phyloP scores from a whole-genome alignment of 164 flowering plant species.

The Nymphaea thermarum region DNA sequence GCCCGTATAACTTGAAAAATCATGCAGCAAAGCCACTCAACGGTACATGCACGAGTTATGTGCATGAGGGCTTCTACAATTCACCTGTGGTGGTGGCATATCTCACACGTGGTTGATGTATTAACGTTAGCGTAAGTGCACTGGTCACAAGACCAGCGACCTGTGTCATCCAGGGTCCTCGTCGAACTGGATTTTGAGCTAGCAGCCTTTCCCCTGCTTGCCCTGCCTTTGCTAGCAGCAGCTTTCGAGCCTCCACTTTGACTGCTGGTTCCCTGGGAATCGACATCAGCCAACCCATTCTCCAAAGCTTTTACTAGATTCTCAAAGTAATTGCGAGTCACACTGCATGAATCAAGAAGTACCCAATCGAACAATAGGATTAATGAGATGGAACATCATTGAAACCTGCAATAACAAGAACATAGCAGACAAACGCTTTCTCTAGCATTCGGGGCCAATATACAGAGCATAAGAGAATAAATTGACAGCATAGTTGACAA shows the following conservation, averaged over 20 bases:
- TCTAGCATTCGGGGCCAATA: too few species aligned
- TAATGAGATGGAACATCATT: too few species aligned
- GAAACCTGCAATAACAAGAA: too few species aligned
- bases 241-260: constrained; percentile 25
- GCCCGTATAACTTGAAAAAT: not conserved
- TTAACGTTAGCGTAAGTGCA: constrained; percentile 62
- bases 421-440: too few species aligned
- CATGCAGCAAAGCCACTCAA: not conserved
- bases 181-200: constrained; percentile 29
- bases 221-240: constrained; percentile 28
- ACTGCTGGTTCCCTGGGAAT: constrained; percentile 40
- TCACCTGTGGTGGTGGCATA: constrained; percentile 46
- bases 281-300: constrained; percentile 67
- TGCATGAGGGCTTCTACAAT: not conserved
- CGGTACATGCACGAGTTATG: not conserved
- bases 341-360: constrained; percentile 24
- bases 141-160: constrained; percentile 70
- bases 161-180: constrained; percentile 31
- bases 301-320: constrained; percentile 69
- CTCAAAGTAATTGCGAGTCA: constrained; percentile 77
- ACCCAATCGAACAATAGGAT: too few species aligned
- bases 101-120: constrained; percentile 36
- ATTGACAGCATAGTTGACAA: too few species aligned
- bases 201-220: constrained; percentile 48
- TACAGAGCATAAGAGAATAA: too few species aligned